These are phyloP conservation scores for Tinospora cordifolia DNA, from an alignment of 164 flowering plant genomes.

Conservation along the genomic window DNA sequence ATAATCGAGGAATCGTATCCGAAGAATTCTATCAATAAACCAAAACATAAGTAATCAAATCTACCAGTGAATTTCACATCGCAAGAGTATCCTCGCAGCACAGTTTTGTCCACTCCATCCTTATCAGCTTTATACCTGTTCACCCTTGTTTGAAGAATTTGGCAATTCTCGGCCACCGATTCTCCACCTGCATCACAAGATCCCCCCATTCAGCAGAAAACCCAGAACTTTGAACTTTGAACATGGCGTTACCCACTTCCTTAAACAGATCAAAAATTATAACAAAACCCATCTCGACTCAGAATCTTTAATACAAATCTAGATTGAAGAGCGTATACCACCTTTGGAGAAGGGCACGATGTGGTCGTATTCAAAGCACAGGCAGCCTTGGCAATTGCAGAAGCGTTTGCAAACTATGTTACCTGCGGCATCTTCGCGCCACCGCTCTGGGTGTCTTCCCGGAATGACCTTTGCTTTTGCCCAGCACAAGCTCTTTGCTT, in stretches of 20 bases:
- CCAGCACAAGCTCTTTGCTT: constrained; percentile 70
- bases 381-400: constrained; percentile 84
- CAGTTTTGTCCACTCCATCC: constrained; percentile 39
- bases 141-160: constrained; percentile 92
- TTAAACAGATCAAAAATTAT: background rate
- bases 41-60: constrained; percentile 2
- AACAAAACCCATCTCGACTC: background rate
- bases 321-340: constrained; percentile 11
- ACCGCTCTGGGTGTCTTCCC: constrained; percentile 89
- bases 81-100: constrained; percentile 71
- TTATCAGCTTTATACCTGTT: constrained; percentile 74
- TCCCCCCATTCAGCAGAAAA: background rate
- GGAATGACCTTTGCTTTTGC: constrained; percentile 56
- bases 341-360: constrained; percentile 96
- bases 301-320: background rate
- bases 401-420: constrained; percentile 95
- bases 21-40: background rate
- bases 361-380: constrained; percentile 97
- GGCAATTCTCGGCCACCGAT: constrained; percentile 72
- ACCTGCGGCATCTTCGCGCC: constrained; percentile 95
- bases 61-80: constrained; percentile 81
- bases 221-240: background rate
- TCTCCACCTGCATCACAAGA: constrained; percentile 59
- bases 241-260: no score
- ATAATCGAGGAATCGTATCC: background rate